A percentile compares a stretch with the other conserved stretches of the same genome.
Evolutionary conservation across 176 grass and related monocot genomes (phyloP).

Genomic region (Triticum timopheevii): DNA sequence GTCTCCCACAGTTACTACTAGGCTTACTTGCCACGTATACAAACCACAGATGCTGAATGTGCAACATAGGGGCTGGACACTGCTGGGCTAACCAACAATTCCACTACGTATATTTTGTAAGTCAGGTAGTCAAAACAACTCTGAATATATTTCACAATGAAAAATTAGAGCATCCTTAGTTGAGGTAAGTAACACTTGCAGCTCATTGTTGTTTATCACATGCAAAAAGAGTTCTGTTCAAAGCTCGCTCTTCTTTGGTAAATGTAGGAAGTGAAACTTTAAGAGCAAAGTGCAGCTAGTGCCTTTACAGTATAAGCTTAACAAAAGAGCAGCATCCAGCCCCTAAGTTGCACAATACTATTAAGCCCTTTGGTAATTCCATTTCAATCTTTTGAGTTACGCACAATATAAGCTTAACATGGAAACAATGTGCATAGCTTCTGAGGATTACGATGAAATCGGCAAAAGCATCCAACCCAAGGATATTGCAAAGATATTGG

Average conservation of each 20-base stretch:
- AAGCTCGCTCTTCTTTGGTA: neutral
- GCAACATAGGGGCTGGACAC: conserved; percentile 13
- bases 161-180: neutral
- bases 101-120: neutral
- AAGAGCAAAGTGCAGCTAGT: conserved; percentile 12
- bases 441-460: neutral
- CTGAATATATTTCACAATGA: neutral
- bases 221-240: too few relatives aligned
- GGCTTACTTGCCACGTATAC: neutral
- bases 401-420: neutral
- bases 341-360: too few relatives aligned
- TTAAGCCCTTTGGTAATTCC: neutral
- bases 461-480: neutral
- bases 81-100: neutral
- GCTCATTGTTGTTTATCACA: neutral
- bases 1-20: neutral
- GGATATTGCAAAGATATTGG: neutral
- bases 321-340: too few relatives aligned
- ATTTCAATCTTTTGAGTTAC: neutral
- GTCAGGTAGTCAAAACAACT: neutral
- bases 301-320: neutral
- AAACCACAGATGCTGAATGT: neutral
- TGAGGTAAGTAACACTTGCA: neutral
- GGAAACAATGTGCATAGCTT: neutral
- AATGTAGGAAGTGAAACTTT: conserved; percentile 4